Evolutionary conservation across 352 stramenopile genomes (phyloP).

Genomic region (Elongisporangium senticosum): DNA sequence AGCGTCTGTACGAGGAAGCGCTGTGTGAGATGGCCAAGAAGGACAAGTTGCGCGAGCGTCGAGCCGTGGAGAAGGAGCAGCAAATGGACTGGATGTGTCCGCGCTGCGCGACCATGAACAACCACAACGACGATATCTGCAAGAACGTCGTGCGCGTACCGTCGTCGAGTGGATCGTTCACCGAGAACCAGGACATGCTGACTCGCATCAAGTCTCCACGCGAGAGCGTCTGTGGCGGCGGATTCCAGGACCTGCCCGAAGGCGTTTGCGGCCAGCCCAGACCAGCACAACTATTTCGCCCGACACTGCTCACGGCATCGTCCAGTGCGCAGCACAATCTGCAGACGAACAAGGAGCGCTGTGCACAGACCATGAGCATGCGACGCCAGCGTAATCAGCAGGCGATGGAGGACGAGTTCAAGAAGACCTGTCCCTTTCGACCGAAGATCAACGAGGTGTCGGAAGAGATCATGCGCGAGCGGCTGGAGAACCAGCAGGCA

Average conservation of each 20-base stretch:
- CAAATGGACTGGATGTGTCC: constrained; percentile 76
- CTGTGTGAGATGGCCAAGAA: constrained; percentile 63
- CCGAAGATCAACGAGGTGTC: constrained; percentile 71
- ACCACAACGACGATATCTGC: constrained; percentile 44
- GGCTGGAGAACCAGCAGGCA: constrained; percentile 25
- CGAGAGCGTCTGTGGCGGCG: constrained; percentile 18
- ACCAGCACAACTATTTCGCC: constrained; percentile 57
- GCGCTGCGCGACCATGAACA: constrained; percentile 68
- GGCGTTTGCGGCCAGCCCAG: constrained; percentile 50
- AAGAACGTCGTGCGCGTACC: constrained; percentile 40
- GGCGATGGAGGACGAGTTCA: constrained; percentile 60
- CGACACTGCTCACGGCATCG: constrained; percentile 44
- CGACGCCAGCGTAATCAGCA: constrained; percentile 47
- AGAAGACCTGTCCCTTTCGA: constrained; percentile 57
- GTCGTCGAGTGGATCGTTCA: not conserved
- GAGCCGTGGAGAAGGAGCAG: constrained; percentile 31
- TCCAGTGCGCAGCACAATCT: constrained; percentile 20
- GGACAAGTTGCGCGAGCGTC: constrained; percentile 36
- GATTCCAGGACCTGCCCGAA: constrained; percentile 13
- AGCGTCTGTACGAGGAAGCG: constrained; percentile 70
- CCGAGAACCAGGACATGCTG: not conserved
- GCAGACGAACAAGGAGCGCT: constrained; percentile 37
- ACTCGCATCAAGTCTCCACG: constrained; percentile 1
- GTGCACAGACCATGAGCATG: constrained; percentile 21
- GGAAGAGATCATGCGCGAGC: constrained; percentile 69